These are phyloP conservation scores for Tylopilus felleus DNA, from an alignment of 768 basidiomycete genomes.

Conservation along the genomic window DNA sequence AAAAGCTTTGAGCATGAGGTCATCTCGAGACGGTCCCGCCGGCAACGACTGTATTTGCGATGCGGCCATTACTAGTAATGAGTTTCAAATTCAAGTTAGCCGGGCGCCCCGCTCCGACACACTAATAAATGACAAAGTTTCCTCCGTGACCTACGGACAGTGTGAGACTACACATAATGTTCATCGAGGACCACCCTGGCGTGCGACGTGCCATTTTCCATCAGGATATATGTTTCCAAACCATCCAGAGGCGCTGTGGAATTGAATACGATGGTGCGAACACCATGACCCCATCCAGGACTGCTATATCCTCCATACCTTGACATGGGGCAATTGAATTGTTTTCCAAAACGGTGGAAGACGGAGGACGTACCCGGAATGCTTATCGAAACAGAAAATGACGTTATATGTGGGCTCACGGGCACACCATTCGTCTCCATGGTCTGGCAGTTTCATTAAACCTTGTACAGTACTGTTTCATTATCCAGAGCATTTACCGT, in stretches of 20 bases:
- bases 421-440: constrained; percentile 79
- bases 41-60: no score
- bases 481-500: constrained; percentile 42
- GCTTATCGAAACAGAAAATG: constrained; percentile 74
- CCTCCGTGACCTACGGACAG: neutral
- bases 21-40: no score
- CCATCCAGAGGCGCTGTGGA: constrained; percentile 43
- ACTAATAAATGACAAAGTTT: no score
- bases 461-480: neutral
- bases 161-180: constrained; percentile 28
- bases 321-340: neutral
- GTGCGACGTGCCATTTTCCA: constrained; percentile 56
- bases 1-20: neutral
- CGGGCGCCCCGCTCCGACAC: no score
- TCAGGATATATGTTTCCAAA: constrained; percentile 62
- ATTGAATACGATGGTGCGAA: constrained; percentile 59
- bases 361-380: constrained; percentile 52
- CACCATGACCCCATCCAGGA: constrained; percentile 59
- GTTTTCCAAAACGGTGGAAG: neutral
- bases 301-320: constrained; percentile 64
- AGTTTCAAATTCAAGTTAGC: neutral
- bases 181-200: constrained; percentile 52
- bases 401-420: constrained; percentile 59
- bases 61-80: neutral
- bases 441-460: constrained; percentile 41